phyloP scores from a whole-genome alignment of 2,329 filamentous ascomycete genomes.

The Stachybotrys echinatus region DNA sequence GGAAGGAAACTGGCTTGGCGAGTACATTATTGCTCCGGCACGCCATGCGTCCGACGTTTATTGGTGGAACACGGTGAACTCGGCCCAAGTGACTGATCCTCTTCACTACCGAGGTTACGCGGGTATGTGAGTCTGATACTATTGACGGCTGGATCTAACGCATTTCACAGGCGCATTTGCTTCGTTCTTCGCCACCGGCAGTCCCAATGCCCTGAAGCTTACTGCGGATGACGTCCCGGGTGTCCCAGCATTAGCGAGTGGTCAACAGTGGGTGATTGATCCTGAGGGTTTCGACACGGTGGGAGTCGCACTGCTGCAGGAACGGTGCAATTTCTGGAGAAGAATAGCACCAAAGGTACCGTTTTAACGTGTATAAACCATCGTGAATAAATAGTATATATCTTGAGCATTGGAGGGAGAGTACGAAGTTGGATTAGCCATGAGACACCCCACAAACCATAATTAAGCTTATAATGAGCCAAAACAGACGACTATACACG shows the following conservation, averaged over 20 bases:
- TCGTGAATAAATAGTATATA: too few relatives aligned
- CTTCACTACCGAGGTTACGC: neutral
- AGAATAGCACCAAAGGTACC: neutral
- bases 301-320: neutral
- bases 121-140: neutral
- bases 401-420: too few relatives aligned
- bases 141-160: neutral
- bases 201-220: neutral
- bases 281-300: neutral
- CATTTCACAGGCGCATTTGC: neutral
- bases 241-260: neutral
- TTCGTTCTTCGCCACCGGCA: neutral
- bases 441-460: too few relatives aligned
- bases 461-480: too few relatives aligned
- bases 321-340: neutral
- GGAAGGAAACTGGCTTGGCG: neutral
- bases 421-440: too few relatives aligned
- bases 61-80: neutral
- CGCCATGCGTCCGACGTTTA: neutral
- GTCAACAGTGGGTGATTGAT: neutral
- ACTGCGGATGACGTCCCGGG: neutral
- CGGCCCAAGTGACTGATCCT: neutral
- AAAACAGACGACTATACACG: too few relatives aligned
- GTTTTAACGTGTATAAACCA: too few relatives aligned
- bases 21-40: neutral